Percentiles rank a stretch among this genome's conserved stretches.
phyloP scores from a whole-genome alignment of 768 basidiomycete genomes.

The Kwoniella sp. region DNA sequence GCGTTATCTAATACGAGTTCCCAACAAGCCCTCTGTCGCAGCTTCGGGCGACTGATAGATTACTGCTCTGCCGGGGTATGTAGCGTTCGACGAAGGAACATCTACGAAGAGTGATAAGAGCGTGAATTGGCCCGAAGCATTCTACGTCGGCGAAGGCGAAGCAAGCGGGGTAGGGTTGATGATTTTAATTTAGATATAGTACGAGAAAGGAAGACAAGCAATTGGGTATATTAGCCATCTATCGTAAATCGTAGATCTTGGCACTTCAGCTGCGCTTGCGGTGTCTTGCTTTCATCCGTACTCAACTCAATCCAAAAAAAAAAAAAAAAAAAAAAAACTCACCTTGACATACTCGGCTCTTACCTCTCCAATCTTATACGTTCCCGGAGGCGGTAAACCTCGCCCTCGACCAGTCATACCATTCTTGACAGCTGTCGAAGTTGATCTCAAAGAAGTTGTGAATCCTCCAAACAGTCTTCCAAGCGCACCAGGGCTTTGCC shows the following conservation, averaged over 20 bases:
- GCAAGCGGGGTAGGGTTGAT: neutral
- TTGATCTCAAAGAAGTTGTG: slow-evolving; percentile 20
- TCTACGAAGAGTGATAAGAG: slow-evolving; percentile 53
- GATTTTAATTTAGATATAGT: no score
- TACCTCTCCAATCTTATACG: slow-evolving; percentile 53
- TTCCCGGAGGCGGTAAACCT: slow-evolving; percentile 50
- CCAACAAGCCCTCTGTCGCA: slow-evolving; percentile 45
- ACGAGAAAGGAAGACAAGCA: no score
- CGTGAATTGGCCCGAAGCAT: slow-evolving; percentile 46
- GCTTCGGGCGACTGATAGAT: slow-evolving; percentile 51
- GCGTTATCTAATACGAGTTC: slow-evolving; percentile 28
- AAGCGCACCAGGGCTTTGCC: no score
- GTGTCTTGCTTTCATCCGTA: no score
- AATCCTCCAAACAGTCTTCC: slow-evolving; percentile 40
- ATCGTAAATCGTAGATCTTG: no score
- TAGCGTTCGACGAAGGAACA: slow-evolving; percentile 43
- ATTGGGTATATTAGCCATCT: no score
- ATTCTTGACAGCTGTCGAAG: neutral
- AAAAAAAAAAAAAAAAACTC: no score
- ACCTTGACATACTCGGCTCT: slow-evolving; percentile 55
- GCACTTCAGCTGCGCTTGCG: no score
- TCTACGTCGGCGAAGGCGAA: slow-evolving; percentile 21
- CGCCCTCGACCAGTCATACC: slow-evolving; percentile 12
- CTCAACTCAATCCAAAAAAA: no score
- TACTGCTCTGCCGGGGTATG: slow-evolving; percentile 47